Percentiles rank a stretch among this genome's conserved stretches.
phyloP scores from a whole-genome alignment of 2,329 filamentous ascomycete genomes.

The Exophiala aquamarina region DNA sequence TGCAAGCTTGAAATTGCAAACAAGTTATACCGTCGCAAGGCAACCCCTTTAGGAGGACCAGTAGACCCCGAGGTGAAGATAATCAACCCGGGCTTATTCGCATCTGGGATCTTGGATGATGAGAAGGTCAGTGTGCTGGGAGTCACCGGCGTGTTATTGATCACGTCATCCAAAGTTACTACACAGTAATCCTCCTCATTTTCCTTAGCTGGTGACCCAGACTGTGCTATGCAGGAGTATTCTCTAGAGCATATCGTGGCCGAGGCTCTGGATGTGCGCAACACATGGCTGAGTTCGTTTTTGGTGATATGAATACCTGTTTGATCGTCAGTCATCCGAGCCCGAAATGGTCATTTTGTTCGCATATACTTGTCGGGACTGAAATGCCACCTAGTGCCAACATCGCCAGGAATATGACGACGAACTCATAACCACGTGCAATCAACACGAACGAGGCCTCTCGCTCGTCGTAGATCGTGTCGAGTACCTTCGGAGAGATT shows the following conservation, averaged over 20 bases:
- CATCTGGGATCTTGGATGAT: conserved; percentile 26
- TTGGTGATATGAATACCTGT: conserved; percentile 20
- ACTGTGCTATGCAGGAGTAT: background rate
- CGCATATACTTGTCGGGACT: conserved; percentile 38
- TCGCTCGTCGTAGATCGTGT: conserved; percentile 38
- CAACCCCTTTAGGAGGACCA: conserved; percentile 59
- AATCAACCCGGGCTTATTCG: conserved; percentile 47
- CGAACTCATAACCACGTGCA: conserved; percentile 48
- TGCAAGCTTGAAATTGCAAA: conserved; percentile 11
- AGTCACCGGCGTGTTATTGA: background rate
- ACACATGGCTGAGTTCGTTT: conserved; percentile 18
- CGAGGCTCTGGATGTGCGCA: background rate
- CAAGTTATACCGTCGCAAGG: conserved; percentile 31
- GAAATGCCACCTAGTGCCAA: conserved; percentile 47
- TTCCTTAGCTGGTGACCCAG: conserved; percentile 4
- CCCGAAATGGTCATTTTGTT: background rate
- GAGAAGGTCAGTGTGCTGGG: conserved; percentile 21
- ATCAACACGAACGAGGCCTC: conserved; percentile 39
- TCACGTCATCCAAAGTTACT: conserved; percentile 12
- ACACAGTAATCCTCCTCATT: background rate
- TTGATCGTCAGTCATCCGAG: conserved; percentile 6
- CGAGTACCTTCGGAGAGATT: conserved; percentile 28
- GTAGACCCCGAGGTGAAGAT: conserved; percentile 62
- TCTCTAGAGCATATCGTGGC: background rate
- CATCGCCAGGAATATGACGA: conserved; percentile 47